phyloP scores from a whole-genome alignment of 139 green algal species.

The Haematococcus lacustris region DNA sequence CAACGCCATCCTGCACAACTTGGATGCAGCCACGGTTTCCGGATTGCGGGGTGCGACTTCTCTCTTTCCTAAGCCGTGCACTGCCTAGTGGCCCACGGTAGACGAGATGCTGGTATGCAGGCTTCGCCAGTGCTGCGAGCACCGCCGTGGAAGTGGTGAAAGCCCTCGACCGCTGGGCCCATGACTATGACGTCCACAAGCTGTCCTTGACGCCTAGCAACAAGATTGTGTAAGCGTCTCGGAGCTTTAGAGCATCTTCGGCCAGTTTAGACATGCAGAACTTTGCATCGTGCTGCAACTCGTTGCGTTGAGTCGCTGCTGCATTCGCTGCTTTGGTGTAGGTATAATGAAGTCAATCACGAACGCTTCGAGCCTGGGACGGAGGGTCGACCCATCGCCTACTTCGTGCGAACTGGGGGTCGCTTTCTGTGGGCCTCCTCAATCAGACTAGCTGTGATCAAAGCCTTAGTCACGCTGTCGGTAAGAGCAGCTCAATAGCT shows the following conservation, averaged over 20 bases:
- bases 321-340: neutral
- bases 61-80: neutral
- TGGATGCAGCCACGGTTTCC: neutral
- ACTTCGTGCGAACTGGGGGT: constrained; percentile 93
- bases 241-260: neutral
- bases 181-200: constrained; percentile 27
- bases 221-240: constrained; percentile 31
- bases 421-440: constrained; percentile 98
- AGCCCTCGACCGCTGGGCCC: constrained; percentile 8
- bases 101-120: neutral
- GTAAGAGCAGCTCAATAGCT: constrained; percentile 35
- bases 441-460: constrained; percentile 87
- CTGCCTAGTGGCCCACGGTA: no score
- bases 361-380: constrained; percentile 70
- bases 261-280: neutral
- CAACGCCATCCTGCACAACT: neutral
- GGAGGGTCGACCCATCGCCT: constrained; percentile 83
- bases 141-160: neutral
- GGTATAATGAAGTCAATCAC: constrained; percentile 18
- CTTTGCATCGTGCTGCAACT: neutral
- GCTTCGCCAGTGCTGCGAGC: neutral
- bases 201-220: constrained; percentile 32
- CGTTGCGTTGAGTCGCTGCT: neutral
- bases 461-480: constrained; percentile 94
- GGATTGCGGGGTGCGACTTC: neutral